phyloP scores from a whole-genome alignment of 2,329 filamentous ascomycete genomes.

The Domatiomyces globalis region DNA sequence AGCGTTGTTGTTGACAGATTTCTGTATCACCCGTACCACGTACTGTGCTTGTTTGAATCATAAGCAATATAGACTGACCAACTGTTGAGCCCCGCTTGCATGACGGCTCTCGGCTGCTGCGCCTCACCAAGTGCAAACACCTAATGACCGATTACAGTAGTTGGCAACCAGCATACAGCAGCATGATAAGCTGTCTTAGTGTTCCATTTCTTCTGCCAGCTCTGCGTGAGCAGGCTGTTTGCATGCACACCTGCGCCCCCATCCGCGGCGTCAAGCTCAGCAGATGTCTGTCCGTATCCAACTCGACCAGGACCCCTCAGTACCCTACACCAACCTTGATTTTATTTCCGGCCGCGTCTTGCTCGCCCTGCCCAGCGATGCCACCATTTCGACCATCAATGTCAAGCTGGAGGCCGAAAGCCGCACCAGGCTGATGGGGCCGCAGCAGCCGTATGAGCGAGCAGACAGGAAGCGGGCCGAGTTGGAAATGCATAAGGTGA shows the following conservation, averaged over 20 bases:
- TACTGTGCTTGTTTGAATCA: background rate
- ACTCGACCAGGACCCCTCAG: slow-evolving; percentile 28
- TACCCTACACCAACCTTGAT: slow-evolving; percentile 36
- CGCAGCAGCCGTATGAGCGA: slow-evolving; percentile 28
- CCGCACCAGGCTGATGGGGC: slow-evolving; percentile 29
- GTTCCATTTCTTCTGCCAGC: background rate
- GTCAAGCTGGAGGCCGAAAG: slow-evolving; percentile 39
- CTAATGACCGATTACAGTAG: background rate
- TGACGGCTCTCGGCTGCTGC: background rate
- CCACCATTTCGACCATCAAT: slow-evolving; percentile 31
- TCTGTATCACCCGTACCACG: no score
- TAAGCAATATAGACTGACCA: background rate
- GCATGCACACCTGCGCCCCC: background rate
- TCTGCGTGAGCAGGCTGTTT: background rate
- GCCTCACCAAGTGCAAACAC: background rate
- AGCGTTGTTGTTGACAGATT: no score
- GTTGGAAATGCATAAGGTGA: slow-evolving; percentile 36
- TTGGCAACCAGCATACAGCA: background rate
- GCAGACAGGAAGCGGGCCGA: slow-evolving; percentile 36
- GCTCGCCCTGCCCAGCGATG: slow-evolving; percentile 28
- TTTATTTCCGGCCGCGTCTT: slow-evolving; percentile 32
- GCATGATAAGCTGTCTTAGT: background rate
- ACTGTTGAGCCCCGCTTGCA: no score
- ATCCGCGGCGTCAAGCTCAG: background rate
- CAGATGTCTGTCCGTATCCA: slow-evolving; percentile 33